phyloP scores from a whole-genome alignment of 352 stramenopile species.

The Nothophytophthora sp. region DNA sequence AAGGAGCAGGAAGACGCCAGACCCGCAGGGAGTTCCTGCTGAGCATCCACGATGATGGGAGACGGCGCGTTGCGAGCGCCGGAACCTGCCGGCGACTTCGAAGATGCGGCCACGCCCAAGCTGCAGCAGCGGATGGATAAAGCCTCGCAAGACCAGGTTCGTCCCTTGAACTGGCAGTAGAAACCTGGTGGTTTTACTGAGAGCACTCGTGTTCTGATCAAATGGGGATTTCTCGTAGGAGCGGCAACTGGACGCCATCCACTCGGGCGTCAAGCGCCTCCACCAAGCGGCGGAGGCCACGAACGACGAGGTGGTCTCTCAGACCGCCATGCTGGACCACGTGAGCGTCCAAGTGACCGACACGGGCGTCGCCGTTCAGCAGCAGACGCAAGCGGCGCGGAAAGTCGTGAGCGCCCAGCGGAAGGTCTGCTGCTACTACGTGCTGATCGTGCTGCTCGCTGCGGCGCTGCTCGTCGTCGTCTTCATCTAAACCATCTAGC shows the following conservation, averaged over 20 bases:
- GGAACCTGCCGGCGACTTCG: constrained; percentile 38
- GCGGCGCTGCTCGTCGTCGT: constrained; percentile 55
- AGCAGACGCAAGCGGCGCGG: constrained; percentile 52
- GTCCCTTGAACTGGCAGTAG: too few relatives aligned
- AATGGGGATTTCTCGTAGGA: constrained; percentile 28
- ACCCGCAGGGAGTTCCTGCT: too few relatives aligned
- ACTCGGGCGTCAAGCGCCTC: constrained; percentile 49
- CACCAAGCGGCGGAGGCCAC: constrained; percentile 54
- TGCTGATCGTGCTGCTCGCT: constrained; percentile 54
- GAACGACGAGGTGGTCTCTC: constrained; percentile 58
- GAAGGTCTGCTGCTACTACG: constrained; percentile 57
- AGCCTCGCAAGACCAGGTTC: constrained; percentile 41
- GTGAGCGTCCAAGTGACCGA: constrained; percentile 46
- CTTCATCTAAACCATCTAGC: constrained; percentile 36
- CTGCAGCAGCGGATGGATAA: constrained; percentile 56
- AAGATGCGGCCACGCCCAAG: constrained; percentile 49
- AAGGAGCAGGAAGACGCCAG: constrained; percentile 2
- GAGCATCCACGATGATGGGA: constrained; percentile 22
- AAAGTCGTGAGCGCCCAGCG: constrained; percentile 49
- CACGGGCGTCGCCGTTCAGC: constrained; percentile 40
- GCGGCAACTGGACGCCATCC: constrained; percentile 55
- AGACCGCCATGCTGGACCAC: constrained; percentile 66
- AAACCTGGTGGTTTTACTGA: neutral
- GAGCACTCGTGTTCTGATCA: neutral
- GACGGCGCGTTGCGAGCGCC: constrained; percentile 18